phyloP scores from a whole-genome alignment of 805 yeast species.

The Hanseniaspora valbyensis region DNA sequence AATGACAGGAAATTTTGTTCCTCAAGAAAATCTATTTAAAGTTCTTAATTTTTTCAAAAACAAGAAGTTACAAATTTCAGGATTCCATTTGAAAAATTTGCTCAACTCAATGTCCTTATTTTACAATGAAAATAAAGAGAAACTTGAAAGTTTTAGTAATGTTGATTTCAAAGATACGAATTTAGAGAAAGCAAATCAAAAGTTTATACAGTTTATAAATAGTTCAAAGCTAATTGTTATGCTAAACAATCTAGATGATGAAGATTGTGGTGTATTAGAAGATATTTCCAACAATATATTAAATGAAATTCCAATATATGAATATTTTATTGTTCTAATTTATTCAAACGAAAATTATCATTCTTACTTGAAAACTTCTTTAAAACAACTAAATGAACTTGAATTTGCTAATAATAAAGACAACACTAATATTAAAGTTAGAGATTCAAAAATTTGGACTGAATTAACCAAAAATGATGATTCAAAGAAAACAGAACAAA shows the following conservation, averaged over 20 bases:
- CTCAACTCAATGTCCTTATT: constrained; percentile 28
- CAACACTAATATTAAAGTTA: neutral
- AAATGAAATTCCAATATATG: constrained; percentile 44
- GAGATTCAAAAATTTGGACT: constrained; percentile 11
- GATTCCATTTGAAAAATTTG: constrained; percentile 54
- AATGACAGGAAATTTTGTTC: constrained; percentile 80
- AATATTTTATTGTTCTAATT: constrained; percentile 46
- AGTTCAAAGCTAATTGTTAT: neutral
- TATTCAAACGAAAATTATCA: constrained; percentile 25
- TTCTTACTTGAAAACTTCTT: neutral
- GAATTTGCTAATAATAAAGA: neutral
- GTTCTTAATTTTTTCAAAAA: constrained; percentile 58
- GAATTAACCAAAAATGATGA: neutral
- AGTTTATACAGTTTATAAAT: constrained; percentile 21
- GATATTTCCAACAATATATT: constrained; percentile 26
- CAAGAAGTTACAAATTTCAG: constrained; percentile 64
- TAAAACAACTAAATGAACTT: neutral
- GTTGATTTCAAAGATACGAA: constrained; percentile 16
- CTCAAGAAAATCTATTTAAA: constrained; percentile 46
- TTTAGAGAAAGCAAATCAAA: constrained; percentile 26
- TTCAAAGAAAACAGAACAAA: neutral
- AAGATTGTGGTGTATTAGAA: constrained; percentile 52
- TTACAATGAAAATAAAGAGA: constrained; percentile 3
- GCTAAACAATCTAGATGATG: constrained; percentile 31
- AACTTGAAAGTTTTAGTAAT: no score